Base-by-base conservation (phyloP, 2,329 filamentous ascomycete species). In the Ceratocystis diversiconidia region DNA sequence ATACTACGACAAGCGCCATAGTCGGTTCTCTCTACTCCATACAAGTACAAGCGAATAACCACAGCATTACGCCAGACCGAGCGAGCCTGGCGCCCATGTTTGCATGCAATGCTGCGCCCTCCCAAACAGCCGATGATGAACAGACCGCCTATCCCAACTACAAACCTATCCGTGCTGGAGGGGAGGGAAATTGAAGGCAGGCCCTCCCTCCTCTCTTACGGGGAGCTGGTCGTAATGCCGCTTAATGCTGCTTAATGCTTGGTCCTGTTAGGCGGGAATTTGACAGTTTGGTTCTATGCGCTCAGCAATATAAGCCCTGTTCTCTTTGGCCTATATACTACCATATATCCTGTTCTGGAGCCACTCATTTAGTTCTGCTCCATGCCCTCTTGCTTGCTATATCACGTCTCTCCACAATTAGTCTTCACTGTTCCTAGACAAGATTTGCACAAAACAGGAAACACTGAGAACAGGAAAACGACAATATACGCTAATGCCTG, bases 401-500 rank as follows among this genome's bases (percentile, higher is more conserved):
- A 12, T 25, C 48, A 22, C 8, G 8, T 25, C 48, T 50, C 46
- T 22, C 46, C 46, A 25, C 46, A 50, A 50, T 19, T 50, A 28
- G 15, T 57, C 17, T 5, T 30, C 2, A 30, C 52, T 30, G 28
- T 30, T 57, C 52, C 22, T 32, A 30, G 22, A 36, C 50, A 57
- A 57, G 52, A 57, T 57, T 57, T 57, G 28, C 52, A 57, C n/a
- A 57, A 57, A 32, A 57, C 52, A 17, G 28, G 10, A 57, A 32
- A 32, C 25, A 30, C 28, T 12, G 52, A 32, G 15, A 57, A 36
- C 28, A 7, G 28, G 10, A 25, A 57, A 36, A 6, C 36, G 52
- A 30, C 17, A n/a, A 1, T 25, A 4, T 3, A 50, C 17, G 46
- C 46, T 41, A 22, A 32, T 57, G 28, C 52, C 30, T 57, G 25